Base-by-base conservation (phyloP, 306 rosid genomes). In the Neltuma alba region DNA sequence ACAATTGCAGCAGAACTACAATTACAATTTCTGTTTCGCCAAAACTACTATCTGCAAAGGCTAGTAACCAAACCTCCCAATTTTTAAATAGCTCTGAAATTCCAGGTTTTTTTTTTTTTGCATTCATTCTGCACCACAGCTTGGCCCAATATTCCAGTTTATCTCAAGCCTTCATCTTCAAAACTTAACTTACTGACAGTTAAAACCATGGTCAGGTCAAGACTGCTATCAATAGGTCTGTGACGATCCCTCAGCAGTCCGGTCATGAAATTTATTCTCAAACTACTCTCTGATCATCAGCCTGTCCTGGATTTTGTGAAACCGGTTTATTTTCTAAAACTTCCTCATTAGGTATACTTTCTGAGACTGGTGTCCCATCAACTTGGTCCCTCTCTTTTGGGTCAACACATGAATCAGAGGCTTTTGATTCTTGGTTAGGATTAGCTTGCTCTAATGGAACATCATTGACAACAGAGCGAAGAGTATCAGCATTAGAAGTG, bases 371-470 rank as follows among this genome's bases (percentile, higher is more conserved):
- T 44, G 75, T 44, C 52, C 57, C 88, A 41, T 33, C 80, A 57
- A 16, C 76, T 86, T 69, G 71, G 33, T 41, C 70, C 65, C 74
- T 71, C 70, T 76, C 85, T 55, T 74, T 83, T 4, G 84, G 37
- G 18, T 69, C 34, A 9, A 72, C 57, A 25, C 81, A 47, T 21
- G 74, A 38, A 57, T 37, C 42, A 21, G 86, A 60, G 74, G 28
- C 73, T 78, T 37, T 63, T 2, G 36, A 30, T 50, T 74, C 86
- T 83, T 77, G 80, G 25, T 66, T 27, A 41, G 84, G 76, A 74
- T 82, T 85, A 71, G 73, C 86, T 80, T 77, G 86, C 79, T 74
- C 83, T 60, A 67, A 40, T 38, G 82, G 79, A 79, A 74, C 74
- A 66, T 80, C 79, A 54, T 42, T 25, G 21, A 67, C 85, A 42